phyloP scores from a whole-genome alignment of 2,329 filamentous ascomycete species.

The Colletotrichum simmondsii region DNA sequence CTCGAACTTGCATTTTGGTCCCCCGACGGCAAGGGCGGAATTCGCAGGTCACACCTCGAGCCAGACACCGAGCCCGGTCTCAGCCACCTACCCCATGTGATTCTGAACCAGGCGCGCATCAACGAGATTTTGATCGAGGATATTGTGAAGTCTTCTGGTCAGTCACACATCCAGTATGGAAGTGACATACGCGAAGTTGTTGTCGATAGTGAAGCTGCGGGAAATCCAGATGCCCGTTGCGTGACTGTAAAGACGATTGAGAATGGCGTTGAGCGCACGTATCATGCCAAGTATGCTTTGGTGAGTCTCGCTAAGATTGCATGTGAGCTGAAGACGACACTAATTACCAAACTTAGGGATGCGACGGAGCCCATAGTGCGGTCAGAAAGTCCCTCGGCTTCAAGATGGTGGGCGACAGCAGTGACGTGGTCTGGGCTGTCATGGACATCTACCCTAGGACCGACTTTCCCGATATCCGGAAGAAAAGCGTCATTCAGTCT shows the following conservation, averaged over 20 bases:
- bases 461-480: conserved; percentile 71
- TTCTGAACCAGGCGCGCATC: conserved; percentile 65
- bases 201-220: conserved; percentile 55
- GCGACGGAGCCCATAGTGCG: conserved; percentile 62
- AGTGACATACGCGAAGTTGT: conserved; percentile 59
- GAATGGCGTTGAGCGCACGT: conserved; percentile 46
- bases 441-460: conserved; percentile 67
- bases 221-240: conserved; percentile 51
- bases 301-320: not conserved
- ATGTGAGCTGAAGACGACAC: not conserved
- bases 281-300: conserved; percentile 24
- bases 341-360: conserved; percentile 36
- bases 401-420: conserved; percentile 69
- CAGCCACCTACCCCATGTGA: conserved; percentile 66
- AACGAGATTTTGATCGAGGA: conserved; percentile 61
- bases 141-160: conserved; percentile 53
- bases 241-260: conserved; percentile 50
- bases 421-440: conserved; percentile 67
- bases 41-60: conserved; percentile 58
- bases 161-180: conserved; percentile 63
- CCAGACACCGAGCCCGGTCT: conserved; percentile 65
- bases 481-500: conserved; percentile 65
- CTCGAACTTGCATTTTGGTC: conserved; percentile 69
- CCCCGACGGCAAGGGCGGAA: conserved; percentile 44
- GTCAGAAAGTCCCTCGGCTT: conserved; percentile 62